Percentiles rank a stretch among this genome's conserved stretches.
Evolutionary conservation across 1,139 yeast species (phyloP).

Genomic region (Saccharomyces hybrid): DNA sequence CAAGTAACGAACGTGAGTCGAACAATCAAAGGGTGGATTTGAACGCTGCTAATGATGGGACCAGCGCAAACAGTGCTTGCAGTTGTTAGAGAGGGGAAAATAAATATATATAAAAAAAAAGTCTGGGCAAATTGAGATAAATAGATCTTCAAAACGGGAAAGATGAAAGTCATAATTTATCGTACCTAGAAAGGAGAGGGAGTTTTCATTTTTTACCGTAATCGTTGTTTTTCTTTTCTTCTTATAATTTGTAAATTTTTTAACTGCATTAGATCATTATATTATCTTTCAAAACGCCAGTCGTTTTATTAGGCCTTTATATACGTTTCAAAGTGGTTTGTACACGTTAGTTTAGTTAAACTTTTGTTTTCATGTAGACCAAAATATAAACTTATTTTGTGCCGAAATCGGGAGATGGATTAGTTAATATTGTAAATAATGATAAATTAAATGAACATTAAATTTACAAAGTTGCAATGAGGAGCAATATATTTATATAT

Average conservation of each 20-base stretch:
- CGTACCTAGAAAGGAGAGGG: neutral
- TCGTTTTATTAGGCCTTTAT: neutral
- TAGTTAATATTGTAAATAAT: neutral
- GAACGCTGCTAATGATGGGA: neutral
- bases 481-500: neutral
- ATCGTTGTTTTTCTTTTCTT: neutral
- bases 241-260: neutral
- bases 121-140: neutral
- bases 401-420: neutral
- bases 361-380: neutral
- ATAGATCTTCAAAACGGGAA: neutral
- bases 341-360: neutral
- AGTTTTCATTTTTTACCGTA: neutral
- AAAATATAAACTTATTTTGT: neutral
- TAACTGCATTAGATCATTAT: neutral
- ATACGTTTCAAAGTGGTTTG: no score
- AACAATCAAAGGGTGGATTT: constrained; percentile 5
- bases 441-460: neutral
- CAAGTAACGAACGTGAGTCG: neutral
- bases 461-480: neutral
- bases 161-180: neutral
- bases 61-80: constrained; percentile 4
- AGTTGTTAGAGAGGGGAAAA: neutral
- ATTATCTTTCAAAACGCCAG: neutral
- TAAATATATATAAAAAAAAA: neutral